Evolutionary conservation across 164 flowering plant species (phyloP), one percentile per base, ranked within the genome.

Genomic region (Piper betle): DNA sequence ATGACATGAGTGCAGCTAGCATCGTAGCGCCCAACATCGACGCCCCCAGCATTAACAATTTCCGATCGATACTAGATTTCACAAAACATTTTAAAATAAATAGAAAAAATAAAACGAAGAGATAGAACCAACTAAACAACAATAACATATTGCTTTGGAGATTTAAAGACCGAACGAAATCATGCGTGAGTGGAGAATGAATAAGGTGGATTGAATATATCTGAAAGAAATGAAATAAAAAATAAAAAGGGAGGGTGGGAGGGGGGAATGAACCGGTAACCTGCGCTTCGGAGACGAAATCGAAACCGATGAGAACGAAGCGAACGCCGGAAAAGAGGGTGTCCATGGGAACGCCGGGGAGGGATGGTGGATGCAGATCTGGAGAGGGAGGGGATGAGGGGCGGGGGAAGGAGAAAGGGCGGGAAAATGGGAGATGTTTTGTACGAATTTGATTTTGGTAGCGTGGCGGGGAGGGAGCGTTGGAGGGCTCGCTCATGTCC

Each of bases 1-100:
- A 90, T 82, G 1, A 93, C 85, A 60, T 90, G 96, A 52, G 84
- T 84, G 62, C 88, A 88, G 60, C 65, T 73, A 20, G 75, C 76
- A 59, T 72, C 64, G 41, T 82, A 84, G 50, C 69, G 69, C 8
- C 79, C 84, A 48, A 62, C 81, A 67, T 82, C 87, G 61, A 81
- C 72, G 13, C 85, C 97, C 4, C 96, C 97, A 10, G 85, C 85
- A 67, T 57, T 66, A 3, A 82, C 65, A 48, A 93, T 86, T 82
- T 80, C 83, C 37, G 70, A 67, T 5, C 77, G 80, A 63, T 81
- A 74, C 96, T 92, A 50, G 57, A 40, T 8, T 20, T 6, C 17
- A 19, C 50, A 38, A 39, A n/a, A 20, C 58, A 40, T 8, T 20
- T 6, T n/a, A 19, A 12, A 38, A 39, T 11, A 20, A 11, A 61